Percentiles rank a stretch among this genome's conserved stretches.
phyloP scores from a whole-genome alignment of 1,139 yeast species.

The Yamadazyma buinensis region DNA sequence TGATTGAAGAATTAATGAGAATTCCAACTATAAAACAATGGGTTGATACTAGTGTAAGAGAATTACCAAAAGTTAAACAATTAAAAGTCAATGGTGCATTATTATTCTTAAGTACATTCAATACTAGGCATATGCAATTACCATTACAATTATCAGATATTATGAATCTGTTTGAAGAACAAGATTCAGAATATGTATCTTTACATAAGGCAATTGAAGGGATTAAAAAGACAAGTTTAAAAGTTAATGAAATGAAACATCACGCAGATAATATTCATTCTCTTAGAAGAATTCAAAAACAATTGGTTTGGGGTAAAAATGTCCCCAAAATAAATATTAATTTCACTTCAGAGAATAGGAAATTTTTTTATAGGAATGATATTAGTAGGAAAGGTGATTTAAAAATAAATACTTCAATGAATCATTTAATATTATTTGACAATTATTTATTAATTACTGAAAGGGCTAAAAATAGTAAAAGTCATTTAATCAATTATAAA shows the following conservation, averaged over 20 bases:
- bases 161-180: constrained; percentile 40
- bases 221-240: constrained; percentile 33
- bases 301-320: constrained; percentile 45
- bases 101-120: constrained; percentile 70
- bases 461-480: constrained; percentile 22
- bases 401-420: constrained; percentile 48
- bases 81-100: constrained; percentile 53
- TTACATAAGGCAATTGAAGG: constrained; percentile 51
- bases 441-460: constrained; percentile 72
- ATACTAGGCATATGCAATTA: constrained; percentile 68
- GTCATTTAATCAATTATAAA: constrained; percentile 28
- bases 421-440: constrained; percentile 64
- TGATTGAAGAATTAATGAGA: constrained; percentile 29
- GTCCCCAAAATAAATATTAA: constrained; percentile 44
- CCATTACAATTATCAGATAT: constrained; percentile 66
- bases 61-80: constrained; percentile 39
- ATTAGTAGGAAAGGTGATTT: constrained; percentile 59
- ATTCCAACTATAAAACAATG: constrained; percentile 51
- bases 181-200: constrained; percentile 53
- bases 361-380: constrained; percentile 57
- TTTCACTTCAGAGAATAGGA: constrained; percentile 54
- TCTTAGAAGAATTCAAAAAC: constrained; percentile 43
- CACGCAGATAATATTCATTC: constrained; percentile 53
- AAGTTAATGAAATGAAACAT: constrained; percentile 49
- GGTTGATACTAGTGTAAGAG: constrained; percentile 43